phyloP scores from a whole-genome alignment of 1,284 basidiomycete genomes.

The Ganoderma lingzhi region DNA sequence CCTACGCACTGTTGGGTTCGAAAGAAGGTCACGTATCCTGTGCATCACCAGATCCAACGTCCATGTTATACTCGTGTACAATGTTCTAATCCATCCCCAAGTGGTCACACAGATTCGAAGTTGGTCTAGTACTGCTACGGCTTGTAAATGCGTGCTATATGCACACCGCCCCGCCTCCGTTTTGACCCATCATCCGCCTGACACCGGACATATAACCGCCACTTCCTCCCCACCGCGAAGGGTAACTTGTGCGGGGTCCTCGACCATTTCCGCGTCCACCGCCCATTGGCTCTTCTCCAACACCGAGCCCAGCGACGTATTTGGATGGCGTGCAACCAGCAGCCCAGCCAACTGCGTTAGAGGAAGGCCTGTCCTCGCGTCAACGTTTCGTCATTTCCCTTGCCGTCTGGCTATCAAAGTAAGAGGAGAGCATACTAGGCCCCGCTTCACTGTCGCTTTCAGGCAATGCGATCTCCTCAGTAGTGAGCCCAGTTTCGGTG shows the following conservation, averaged over 20 bases:
- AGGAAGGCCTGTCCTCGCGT: slow-evolving; percentile 43
- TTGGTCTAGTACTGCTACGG: too few relatives aligned
- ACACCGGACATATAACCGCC: slow-evolving; percentile 84
- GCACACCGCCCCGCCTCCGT: background rate
- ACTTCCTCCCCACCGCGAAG: slow-evolving; percentile 80
- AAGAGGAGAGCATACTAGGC: background rate
- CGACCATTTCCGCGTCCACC: slow-evolving; percentile 82
- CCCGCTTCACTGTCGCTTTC: background rate
- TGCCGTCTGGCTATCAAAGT: background rate
- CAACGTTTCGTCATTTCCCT: background rate
- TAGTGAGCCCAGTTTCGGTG: slow-evolving; percentile 65
- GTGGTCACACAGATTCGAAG: too few relatives aligned
- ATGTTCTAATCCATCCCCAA: too few relatives aligned
- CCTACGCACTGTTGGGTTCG: background rate
- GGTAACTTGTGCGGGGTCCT: slow-evolving; percentile 56
- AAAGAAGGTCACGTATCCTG: background rate
- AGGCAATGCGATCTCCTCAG: slow-evolving; percentile 57
- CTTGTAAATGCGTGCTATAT: background rate
- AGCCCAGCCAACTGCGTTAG: slow-evolving; percentile 61
- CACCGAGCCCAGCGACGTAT: slow-evolving; percentile 57
- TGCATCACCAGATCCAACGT: background rate
- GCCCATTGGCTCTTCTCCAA: slow-evolving; percentile 76
- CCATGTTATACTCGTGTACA: too few relatives aligned
- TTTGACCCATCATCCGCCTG: slow-evolving; percentile 62
- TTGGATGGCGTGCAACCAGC: slow-evolving; percentile 61